Conservation (phyloP, 768 basidiomycete species). For the Holtermanniella nyarrowii region DNA sequence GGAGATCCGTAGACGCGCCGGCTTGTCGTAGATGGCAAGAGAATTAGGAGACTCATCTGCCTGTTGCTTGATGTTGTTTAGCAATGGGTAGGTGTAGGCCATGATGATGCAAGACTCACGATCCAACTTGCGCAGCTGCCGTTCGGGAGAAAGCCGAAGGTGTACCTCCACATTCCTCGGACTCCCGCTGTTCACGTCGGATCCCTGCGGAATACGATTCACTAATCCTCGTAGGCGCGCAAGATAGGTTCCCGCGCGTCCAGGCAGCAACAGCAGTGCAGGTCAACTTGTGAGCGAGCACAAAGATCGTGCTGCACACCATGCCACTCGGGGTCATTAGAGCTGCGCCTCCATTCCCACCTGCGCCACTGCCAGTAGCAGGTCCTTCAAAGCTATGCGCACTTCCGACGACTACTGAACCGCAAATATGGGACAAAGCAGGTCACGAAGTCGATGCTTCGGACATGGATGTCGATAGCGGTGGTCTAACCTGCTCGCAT, state of each 20-base stretch:
- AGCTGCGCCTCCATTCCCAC: not conserved
- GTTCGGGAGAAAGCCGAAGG: too few relatives aligned
- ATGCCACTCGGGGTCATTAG: not conserved
- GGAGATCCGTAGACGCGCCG: not conserved
- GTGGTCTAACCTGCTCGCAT: conserved; percentile 1
- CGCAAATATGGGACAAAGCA: conserved; percentile 20
- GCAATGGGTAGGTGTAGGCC: conserved; percentile 7
- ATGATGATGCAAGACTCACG: too few relatives aligned
- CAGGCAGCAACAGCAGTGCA: too few relatives aligned
- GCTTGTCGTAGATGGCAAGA: conserved; percentile 15
- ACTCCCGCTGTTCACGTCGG: too few relatives aligned
- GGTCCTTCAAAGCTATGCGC: conserved; percentile 6
- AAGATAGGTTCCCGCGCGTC: too few relatives aligned
- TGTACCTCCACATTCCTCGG: too few relatives aligned
- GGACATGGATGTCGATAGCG: not conserved
- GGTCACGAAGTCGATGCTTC: conserved; percentile 13
- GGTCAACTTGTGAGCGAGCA: too few relatives aligned
- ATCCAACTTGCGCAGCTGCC: too few relatives aligned
- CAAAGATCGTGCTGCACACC: too few relatives aligned
- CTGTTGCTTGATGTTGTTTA: conserved; percentile 3
- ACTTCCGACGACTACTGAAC: conserved; percentile 15
- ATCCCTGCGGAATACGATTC: too few relatives aligned
- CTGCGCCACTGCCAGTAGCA: not conserved
- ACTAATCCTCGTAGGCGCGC: too few relatives aligned
- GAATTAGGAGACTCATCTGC: conserved; percentile 1